Evolutionary conservation across 1,284 basidiomycete species (phyloP).

Genomic region (Ustilago hordei): DNA sequence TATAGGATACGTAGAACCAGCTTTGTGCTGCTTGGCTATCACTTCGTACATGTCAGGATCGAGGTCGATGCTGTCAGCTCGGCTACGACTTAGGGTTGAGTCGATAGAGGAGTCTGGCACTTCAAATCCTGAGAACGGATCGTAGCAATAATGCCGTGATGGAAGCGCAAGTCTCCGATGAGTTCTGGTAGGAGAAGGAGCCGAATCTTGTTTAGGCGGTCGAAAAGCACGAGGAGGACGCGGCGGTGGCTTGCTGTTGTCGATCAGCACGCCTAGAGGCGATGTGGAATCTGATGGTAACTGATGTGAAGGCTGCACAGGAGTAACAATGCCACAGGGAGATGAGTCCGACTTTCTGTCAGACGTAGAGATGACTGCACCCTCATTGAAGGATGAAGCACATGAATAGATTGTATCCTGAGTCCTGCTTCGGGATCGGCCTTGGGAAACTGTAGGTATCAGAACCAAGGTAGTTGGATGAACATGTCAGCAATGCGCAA

Average conservation of each 20-base stretch:
- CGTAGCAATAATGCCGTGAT: conserved; percentile 11
- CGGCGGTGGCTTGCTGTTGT: conserved; percentile 3
- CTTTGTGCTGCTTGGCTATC: background rate
- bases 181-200: background rate
- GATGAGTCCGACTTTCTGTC: background rate
- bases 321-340: background rate
- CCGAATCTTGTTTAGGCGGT: background rate
- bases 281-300: no score
- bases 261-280: background rate
- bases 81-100: background rate
- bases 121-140: conserved; percentile 20
- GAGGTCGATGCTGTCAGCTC: conserved; percentile 32
- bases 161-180: background rate
- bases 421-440: background rate
- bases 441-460: background rate
- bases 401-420: conserved; percentile 13
- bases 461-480: background rate
- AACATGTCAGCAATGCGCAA: background rate
- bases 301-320: background rate
- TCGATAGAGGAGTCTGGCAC: background rate
- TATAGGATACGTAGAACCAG: background rate
- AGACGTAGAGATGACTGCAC: background rate
- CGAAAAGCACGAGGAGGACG: conserved; percentile 9
- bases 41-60: conserved; percentile 8
- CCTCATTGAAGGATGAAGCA: conserved; percentile 8